phyloP scores from a whole-genome alignment of 2,329 filamentous ascomycete genomes.

The Penicillium sp. region DNA sequence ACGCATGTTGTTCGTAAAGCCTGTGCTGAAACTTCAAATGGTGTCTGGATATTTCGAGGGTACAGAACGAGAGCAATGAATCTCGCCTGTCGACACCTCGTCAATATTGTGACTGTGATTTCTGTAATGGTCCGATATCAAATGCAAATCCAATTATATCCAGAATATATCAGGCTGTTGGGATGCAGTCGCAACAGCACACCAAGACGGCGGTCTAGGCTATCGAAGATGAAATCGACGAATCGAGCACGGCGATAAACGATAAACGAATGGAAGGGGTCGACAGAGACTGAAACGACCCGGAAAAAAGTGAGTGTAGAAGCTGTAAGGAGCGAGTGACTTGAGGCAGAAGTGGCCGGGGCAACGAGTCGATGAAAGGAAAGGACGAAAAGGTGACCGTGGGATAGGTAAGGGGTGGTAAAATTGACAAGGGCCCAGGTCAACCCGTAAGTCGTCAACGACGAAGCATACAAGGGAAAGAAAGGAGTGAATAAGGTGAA shows the following conservation, averaged over 20 bases:
- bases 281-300: conserved; percentile 17
- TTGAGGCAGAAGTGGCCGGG: conserved; percentile 17
- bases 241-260: conserved; percentile 7
- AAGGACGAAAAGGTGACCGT: conserved; percentile 13
- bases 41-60: conserved; percentile 9
- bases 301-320: conserved; percentile 19
- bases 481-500: conserved; percentile 27
- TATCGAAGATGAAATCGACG: conserved; percentile 20
- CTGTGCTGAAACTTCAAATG: conserved; percentile 5
- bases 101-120: neutral
- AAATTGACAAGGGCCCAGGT: conserved; percentile 21
- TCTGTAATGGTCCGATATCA: neutral
- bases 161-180: conserved; percentile 3
- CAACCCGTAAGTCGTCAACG: conserved; percentile 15
- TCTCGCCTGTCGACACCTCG: conserved; percentile 20
- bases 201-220: conserved; percentile 15
- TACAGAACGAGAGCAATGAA: conserved; percentile 17
- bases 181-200: conserved; percentile 15
- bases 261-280: conserved; percentile 24
- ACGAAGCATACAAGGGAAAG: conserved; percentile 16
- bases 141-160: neutral
- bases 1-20: conserved; percentile 28
- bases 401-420: conserved; percentile 19
- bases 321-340: conserved; percentile 9
- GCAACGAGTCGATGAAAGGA: conserved; percentile 1